Evolutionary conservation across 805 yeast species (phyloP), one percentile per base, ranked within the genome.

Genomic region (Metschnikowia aberdeeniae): DNA sequence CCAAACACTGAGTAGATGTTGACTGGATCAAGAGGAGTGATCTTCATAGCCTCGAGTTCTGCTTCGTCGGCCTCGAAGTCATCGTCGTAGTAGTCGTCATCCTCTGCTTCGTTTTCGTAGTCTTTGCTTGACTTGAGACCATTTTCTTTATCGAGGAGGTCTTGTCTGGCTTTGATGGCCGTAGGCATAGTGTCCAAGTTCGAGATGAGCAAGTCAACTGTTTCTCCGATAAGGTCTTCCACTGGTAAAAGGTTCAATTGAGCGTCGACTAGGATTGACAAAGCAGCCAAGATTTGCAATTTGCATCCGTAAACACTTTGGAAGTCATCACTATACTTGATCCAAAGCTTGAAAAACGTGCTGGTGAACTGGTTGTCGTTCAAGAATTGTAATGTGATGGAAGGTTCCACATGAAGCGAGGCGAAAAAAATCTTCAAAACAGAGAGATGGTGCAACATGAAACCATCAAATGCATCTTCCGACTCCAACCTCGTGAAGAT

Each of bases 41-140:
- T 84, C 22, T 86, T 78, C 59, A 86, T 71, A 8, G 96, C 96
- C 58, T 90, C 97, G 37, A 82, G 81, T 36, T 86, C 73, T 7
- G 86, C 93, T 40, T 85, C 93, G 41, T 80, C 82, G 8, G 80
- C 81, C 52, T 79, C 84, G 41, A 60, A 61, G 38, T 55, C 53
- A 4, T 54, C 58, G 13, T 54, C 56, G 44, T 51, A 53, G 33
- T 36, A 50, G 40, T 46, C 63, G 22, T 59, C 63, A n/a, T 66
- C 67, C 12, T 61, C 72, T 2, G 54, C 67, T 35, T 55, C 64
- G 8, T 43, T 54, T 11, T 54, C 56, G 28, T 42, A 55, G 48
- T 50, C 60, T 14, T 46, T 55, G 42, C 55, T 52, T 31, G 60
- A 63, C 51, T 61, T 70, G n/a, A 56, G 42, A 12, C 67, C 64